phyloP scores from a whole-genome alignment of 257 asterid genomes.

The Gentiana dahurica region DNA sequence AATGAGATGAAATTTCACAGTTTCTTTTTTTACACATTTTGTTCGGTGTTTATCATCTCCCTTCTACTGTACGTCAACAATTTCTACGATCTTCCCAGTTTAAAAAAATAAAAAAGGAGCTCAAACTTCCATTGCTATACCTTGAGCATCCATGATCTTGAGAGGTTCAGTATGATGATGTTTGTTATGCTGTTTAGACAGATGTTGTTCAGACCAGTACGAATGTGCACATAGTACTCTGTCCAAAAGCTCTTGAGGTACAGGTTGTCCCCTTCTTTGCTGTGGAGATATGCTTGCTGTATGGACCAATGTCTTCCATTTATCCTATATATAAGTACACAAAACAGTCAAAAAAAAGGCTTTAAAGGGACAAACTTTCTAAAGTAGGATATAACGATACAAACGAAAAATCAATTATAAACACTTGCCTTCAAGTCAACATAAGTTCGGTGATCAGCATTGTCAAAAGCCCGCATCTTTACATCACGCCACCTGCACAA shows the following conservation, averaged over 20 bases:
- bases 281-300: constrained; percentile 92
- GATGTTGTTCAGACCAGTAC: constrained; percentile 61
- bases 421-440: constrained; percentile 81
- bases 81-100: constrained; percentile 9
- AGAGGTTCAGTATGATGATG: constrained; percentile 20
- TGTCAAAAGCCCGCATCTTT: constrained; percentile 76
- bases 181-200: constrained; percentile 53
- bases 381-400: no score
- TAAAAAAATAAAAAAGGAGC: background rate
- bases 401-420: background rate
- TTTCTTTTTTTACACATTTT: constrained; percentile 4
- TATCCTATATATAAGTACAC: constrained; percentile 48
- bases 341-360: no score
- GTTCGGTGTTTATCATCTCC: background rate
- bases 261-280: constrained; percentile 86
- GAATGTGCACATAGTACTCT: constrained; percentile 65
- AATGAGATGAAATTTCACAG: constrained; percentile 3
- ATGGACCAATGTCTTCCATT: constrained; percentile 90
- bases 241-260: constrained; percentile 80
- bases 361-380: no score
- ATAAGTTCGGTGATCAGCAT: constrained; percentile 88
- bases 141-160: constrained; percentile 13
- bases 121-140: constrained; percentile 8
- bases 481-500: constrained; percentile 94
- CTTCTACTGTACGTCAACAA: background rate